A percentile compares a stretch with the other conserved stretches of the same genome.
phyloP scores from a whole-genome alignment of 495 filamentous ascomycete species.

The Neurospora sp. region DNA sequence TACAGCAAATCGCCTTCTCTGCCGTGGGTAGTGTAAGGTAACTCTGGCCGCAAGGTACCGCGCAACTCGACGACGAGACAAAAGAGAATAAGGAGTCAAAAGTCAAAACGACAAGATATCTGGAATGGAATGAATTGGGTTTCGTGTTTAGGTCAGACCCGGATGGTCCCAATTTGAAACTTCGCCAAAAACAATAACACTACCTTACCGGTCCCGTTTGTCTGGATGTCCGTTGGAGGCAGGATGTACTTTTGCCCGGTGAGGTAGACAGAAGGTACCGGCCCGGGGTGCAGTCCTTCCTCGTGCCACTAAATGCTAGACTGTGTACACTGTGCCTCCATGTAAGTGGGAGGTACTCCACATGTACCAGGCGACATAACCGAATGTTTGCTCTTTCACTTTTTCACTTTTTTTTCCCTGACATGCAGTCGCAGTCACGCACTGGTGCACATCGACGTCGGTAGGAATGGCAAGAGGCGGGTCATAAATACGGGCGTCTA shows the following conservation, averaged over 20 bases:
- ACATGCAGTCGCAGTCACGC: neutral
- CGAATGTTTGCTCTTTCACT: neutral
- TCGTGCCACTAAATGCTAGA: neutral
- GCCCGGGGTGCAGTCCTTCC: neutral
- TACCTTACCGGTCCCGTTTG: no score
- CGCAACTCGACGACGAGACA: neutral
- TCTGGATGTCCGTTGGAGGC: no score
- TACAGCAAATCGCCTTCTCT: neutral
- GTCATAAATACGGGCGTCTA: neutral
- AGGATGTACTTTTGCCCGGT: neutral
- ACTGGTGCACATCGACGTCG: neutral
- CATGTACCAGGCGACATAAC: neutral
- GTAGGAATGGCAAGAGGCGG: neutral
- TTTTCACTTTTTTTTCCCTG: neutral
- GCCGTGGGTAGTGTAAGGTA: neutral
- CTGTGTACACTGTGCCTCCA: neutral
- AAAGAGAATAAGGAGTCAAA: neutral
- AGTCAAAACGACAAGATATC: neutral
- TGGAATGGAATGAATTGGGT: neutral
- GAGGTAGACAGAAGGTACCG: neutral
- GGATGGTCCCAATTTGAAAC: neutral
- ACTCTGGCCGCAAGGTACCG: neutral
- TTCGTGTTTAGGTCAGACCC: neutral
- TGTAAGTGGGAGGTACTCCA: neutral
- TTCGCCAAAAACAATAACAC: neutral